A percentile compares a stretch with the other conserved stretches of the same genome.
phyloP scores from a whole-genome alignment of 2,329 filamentous ascomycete genomes.

The Biscogniauxia mediterranea region DNA sequence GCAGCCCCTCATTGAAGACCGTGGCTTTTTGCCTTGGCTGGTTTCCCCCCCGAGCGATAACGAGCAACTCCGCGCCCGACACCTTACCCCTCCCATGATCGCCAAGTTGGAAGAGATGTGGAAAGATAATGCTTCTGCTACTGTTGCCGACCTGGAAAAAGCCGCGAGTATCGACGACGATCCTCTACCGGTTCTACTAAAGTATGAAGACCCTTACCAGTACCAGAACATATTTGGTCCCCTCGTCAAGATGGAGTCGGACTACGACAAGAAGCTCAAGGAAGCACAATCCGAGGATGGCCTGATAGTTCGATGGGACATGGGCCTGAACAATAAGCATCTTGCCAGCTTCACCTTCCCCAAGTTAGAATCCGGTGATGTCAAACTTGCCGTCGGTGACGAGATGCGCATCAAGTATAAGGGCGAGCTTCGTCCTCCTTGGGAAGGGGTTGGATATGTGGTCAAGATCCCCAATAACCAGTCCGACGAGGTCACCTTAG shows the following conservation, averaged over 20 bases:
- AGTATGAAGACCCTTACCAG: slow-evolving; percentile 96
- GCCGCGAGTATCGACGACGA: slow-evolving; percentile 91
- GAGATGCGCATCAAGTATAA: slow-evolving; percentile 98
- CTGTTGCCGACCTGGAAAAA: slow-evolving; percentile 88
- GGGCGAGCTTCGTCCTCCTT: slow-evolving; percentile 84
- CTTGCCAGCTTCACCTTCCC: slow-evolving; percentile 92
- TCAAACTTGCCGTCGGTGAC: slow-evolving; percentile 95
- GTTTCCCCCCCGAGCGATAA: slow-evolving; percentile 86
- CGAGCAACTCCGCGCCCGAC: slow-evolving; percentile 91
- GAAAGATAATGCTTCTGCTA: slow-evolving; percentile 91
- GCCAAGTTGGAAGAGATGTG: slow-evolving; percentile 96
- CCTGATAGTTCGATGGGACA: slow-evolving; percentile 91
- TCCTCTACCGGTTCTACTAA: slow-evolving; percentile 84
- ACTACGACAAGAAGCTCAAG: slow-evolving; percentile 98
- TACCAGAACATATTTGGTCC: slow-evolving; percentile 99
- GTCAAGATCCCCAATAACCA: slow-evolving; percentile 99
- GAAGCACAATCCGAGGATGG: slow-evolving; percentile 97
- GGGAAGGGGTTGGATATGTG: slow-evolving; percentile 98
- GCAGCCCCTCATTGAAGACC: slow-evolving; percentile 96
- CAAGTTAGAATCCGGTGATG: slow-evolving; percentile 95
- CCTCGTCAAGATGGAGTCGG: slow-evolving; percentile 97
- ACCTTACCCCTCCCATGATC: slow-evolving; percentile 91
- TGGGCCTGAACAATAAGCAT: slow-evolving; percentile 95
- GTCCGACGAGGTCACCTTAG: slow-evolving; percentile 94
- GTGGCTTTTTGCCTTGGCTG: slow-evolving; percentile 92